phyloP scores from a whole-genome alignment of 2,329 filamentous ascomycete species.

The Botryosphaeria agaves region DNA sequence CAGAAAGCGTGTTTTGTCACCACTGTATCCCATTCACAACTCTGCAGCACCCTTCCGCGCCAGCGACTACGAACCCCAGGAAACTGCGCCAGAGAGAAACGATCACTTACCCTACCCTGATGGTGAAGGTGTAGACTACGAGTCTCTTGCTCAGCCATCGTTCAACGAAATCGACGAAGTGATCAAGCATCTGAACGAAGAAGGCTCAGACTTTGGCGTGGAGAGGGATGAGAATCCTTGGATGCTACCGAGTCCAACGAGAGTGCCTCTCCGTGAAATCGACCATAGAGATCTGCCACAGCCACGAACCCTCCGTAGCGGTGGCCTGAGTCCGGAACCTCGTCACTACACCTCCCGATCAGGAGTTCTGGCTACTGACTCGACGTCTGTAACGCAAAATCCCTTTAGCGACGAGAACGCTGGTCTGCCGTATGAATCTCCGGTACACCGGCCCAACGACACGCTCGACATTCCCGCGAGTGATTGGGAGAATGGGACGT shows the following conservation, averaged over 20 bases:
- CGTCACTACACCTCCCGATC: slow-evolving; percentile 19
- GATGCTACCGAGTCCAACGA: slow-evolving; percentile 13
- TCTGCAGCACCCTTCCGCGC: slow-evolving; percentile 20
- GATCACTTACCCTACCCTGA: slow-evolving; percentile 17
- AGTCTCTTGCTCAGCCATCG: slow-evolving; percentile 24
- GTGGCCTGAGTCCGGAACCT: slow-evolving; percentile 58
- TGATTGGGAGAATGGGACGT: slow-evolving; percentile 83
- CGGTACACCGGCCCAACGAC: slow-evolving; percentile 45
- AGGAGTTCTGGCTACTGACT: slow-evolving; percentile 1
- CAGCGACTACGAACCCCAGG: slow-evolving; percentile 21
- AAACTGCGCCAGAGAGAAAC: slow-evolving; percentile 17
- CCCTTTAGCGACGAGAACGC: slow-evolving; percentile 47
- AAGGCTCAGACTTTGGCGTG: slow-evolving; percentile 55
- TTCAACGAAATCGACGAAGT: slow-evolving; percentile 85
- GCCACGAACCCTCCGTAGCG: slow-evolving; percentile 49
- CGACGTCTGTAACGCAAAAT: slow-evolving; percentile 23
- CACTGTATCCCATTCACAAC: slow-evolving; percentile 12
- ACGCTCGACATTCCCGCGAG: slow-evolving; percentile 52
- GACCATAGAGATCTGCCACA: too few species aligned
- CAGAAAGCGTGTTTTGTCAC: background rate
- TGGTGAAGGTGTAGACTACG: slow-evolving; percentile 14
- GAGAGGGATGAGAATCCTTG: slow-evolving; percentile 37
- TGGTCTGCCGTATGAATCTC: slow-evolving; percentile 34
- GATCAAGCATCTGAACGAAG: slow-evolving; percentile 69
- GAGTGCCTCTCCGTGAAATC: slow-evolving; percentile 13